Evolutionary conservation across 2,329 filamentous ascomycete genomes (phyloP).

Genomic region (Beauveria pseudobassiana): DNA sequence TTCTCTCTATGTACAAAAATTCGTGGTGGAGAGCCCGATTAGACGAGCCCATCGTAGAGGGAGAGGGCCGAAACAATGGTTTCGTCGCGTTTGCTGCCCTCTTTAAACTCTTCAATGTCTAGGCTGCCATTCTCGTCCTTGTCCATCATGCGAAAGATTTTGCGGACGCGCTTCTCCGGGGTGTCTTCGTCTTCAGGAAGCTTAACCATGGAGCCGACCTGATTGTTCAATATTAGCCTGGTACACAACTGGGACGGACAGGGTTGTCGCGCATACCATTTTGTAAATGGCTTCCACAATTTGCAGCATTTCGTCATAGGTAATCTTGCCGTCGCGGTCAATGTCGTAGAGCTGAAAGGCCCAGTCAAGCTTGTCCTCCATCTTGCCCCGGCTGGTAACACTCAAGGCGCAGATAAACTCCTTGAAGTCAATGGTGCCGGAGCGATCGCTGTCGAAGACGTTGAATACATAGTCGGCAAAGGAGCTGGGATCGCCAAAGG

Average conservation of each 20-base stretch:
- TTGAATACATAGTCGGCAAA: conserved; percentile 99
- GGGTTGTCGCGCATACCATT: conserved; percentile 61
- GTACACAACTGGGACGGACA: neutral
- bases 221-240: neutral
- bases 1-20: conserved; percentile 10
- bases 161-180: conserved; percentile 92
- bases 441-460: conserved; percentile 96
- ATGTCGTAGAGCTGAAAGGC: conserved; percentile 99
- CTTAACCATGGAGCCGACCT: conserved; percentile 99
- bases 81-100: conserved; percentile 97
- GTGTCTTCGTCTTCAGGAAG: conserved; percentile 98
- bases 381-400: conserved; percentile 93
- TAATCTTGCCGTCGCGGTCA: conserved; percentile 97
- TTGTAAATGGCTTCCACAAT: conserved; percentile 99
- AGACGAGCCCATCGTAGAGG: conserved; percentile 93
- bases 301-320: conserved; percentile 96
- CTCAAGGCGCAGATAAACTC: conserved; percentile 98
- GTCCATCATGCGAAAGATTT: conserved; percentile 99
- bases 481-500: conserved; percentile 91
- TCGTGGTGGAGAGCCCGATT: conserved; percentile 11
- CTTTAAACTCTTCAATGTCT: conserved; percentile 97
- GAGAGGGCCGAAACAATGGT: conserved; percentile 97
- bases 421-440: conserved; percentile 97
- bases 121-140: conserved; percentile 98
- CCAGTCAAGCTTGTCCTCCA: conserved; percentile 99